These are phyloP conservation scores for Trametes sp. DNA, from an alignment of 1,284 basidiomycete genomes.

Conservation along the genomic window DNA sequence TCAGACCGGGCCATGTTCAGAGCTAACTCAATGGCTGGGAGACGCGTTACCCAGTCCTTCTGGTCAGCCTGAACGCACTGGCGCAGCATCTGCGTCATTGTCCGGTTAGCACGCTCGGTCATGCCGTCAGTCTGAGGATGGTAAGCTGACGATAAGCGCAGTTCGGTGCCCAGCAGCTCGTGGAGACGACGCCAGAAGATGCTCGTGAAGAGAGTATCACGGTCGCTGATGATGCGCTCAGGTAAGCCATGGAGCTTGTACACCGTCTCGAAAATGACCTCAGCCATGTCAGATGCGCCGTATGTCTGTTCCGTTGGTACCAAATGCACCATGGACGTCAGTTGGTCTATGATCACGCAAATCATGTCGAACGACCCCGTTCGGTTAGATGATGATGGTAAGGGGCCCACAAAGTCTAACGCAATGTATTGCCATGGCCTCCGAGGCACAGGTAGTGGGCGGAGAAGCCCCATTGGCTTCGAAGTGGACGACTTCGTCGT, in stretches of 20 bases:
- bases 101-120: slow-evolving; percentile 49
- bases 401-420: slow-evolving; percentile 49
- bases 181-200: slow-evolving; percentile 52
- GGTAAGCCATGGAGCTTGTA: slow-evolving; percentile 52
- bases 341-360: slow-evolving; percentile 41
- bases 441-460: slow-evolving; percentile 32
- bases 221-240: slow-evolving; percentile 48
- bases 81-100: slow-evolving; percentile 48
- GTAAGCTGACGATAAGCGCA: slow-evolving; percentile 51
- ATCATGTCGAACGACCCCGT: slow-evolving; percentile 33
- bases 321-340: slow-evolving; percentile 45
- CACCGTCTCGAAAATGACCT: slow-evolving; percentile 47
- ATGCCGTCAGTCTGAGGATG: slow-evolving; percentile 54
- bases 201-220: slow-evolving; percentile 52
- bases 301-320: slow-evolving; percentile 41
- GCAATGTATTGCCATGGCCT: slow-evolving; percentile 43
- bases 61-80: slow-evolving; percentile 43
- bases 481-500: slow-evolving; percentile 35
- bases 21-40: slow-evolving; percentile 14
- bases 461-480: slow-evolving; percentile 36
- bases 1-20: slow-evolving; percentile 29
- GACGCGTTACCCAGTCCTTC: slow-evolving; percentile 44
- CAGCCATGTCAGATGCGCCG: slow-evolving; percentile 46
- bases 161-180: slow-evolving; percentile 42
- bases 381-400: slow-evolving; percentile 38